Conservation (phyloP, 768 basidiomycete species). For the Pisolithus orientalis region DNA sequence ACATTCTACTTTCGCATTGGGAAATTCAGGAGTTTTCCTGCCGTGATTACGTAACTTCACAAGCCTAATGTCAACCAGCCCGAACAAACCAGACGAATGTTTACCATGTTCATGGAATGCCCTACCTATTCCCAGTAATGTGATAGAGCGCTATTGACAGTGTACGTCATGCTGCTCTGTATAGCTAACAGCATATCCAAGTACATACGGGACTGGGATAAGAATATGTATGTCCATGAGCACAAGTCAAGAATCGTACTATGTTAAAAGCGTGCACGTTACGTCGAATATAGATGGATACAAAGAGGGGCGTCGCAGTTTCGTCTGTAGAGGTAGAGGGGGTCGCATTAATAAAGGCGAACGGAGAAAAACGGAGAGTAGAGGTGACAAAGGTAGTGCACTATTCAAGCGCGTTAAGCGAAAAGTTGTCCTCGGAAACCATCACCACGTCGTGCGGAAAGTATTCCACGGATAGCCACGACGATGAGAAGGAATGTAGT, state of each 20-base stretch:
- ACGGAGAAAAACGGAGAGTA: constrained; percentile 1
- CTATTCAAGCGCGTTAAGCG: constrained; percentile 12
- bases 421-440: constrained; percentile 56
- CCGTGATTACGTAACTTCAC: too few species aligned
- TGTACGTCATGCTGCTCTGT: background rate
- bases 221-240: background rate
- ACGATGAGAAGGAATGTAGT: constrained; percentile 55
- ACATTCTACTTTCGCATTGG: too few species aligned
- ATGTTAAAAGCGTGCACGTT: background rate
- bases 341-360: constrained; percentile 2
- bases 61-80: too few species aligned
- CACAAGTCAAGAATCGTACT: background rate
- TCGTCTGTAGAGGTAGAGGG: background rate
- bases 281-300: constrained; percentile 3
- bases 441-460: constrained; percentile 57
- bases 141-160: too few species aligned
- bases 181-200: background rate
- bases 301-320: constrained; percentile 11
- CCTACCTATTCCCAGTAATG: too few species aligned
- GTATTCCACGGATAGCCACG: constrained; percentile 55
- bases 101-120: too few species aligned
- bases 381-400: background rate
- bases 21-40: too few species aligned
- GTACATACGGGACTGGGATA: background rate
- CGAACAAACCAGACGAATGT: too few species aligned